Evolutionary conservation across 2,329 filamentous ascomycete genomes (phyloP).

Genomic region (Ceratocystis variospora): DNA sequence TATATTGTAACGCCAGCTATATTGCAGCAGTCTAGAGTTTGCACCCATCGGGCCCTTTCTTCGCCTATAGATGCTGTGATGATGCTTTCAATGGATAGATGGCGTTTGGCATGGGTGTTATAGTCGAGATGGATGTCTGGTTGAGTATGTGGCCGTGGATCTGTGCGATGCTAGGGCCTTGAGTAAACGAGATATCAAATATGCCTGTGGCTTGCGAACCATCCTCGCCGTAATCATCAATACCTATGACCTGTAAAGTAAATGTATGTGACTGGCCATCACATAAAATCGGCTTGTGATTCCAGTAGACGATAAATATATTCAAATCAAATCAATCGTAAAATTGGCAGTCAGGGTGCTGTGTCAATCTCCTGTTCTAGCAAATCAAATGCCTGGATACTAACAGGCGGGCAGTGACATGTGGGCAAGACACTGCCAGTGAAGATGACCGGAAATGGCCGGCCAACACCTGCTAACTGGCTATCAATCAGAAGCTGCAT

Average conservation of each 20-base stretch:
- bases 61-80: slow-evolving; percentile 23
- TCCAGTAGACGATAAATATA: too few species aligned
- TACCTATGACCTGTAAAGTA: slow-evolving; percentile 50
- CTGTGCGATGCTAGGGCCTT: slow-evolving; percentile 24
- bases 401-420: slow-evolving; percentile 65
- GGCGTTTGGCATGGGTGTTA: slow-evolving; percentile 41
- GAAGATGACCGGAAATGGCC: slow-evolving; percentile 73
- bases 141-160: slow-evolving; percentile 20
- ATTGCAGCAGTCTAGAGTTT: slow-evolving; percentile 41
- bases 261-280: slow-evolving; percentile 54
- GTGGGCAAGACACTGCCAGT: slow-evolving; percentile 67
- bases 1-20: slow-evolving; percentile 33
- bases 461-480: slow-evolving; percentile 56
- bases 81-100: slow-evolving; percentile 38
- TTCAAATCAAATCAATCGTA: slow-evolving; percentile 31
- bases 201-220: slow-evolving; percentile 39
- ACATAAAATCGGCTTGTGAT: slow-evolving; percentile 40
- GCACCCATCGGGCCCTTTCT: slow-evolving; percentile 39
- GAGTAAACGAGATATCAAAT: slow-evolving; percentile 11
- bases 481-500: slow-evolving; percentile 64
- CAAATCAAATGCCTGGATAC: slow-evolving; percentile 66
- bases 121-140: slow-evolving; percentile 45
- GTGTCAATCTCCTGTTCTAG: slow-evolving; percentile 72
- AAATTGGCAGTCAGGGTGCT: slow-evolving; percentile 56
- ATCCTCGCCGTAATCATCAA: slow-evolving; percentile 39